Conservation (phyloP, 2,329 filamentous ascomycete genomes). For the Sodiomyces alkalinus region DNA sequence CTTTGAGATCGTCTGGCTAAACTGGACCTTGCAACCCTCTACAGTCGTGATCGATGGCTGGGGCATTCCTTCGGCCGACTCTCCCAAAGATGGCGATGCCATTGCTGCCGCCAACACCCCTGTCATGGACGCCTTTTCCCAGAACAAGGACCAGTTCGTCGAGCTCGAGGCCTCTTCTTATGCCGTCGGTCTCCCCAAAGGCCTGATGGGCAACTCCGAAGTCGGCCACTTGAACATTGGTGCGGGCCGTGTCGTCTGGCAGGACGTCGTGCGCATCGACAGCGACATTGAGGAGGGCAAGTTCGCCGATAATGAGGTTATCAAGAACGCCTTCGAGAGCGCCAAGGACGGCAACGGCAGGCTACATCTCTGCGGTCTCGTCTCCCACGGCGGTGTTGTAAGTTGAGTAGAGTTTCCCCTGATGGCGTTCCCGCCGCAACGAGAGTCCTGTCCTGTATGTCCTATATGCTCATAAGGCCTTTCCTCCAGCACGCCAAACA, state of each 20-base stretch:
- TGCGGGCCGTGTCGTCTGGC: conserved; percentile 94
- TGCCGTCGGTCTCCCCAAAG: conserved; percentile 88
- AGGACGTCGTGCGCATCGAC: conserved; percentile 94
- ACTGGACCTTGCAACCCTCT: conserved; percentile 32
- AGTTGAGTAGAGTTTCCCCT: conserved; percentile 17
- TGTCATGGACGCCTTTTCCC: conserved; percentile 83
- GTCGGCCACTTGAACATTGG: conserved; percentile 98
- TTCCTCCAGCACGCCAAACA: conserved; percentile 68
- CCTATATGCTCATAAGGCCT: neutral
- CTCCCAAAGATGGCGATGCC: conserved; percentile 81
- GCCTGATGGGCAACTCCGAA: conserved; percentile 97
- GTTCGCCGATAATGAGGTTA: conserved; percentile 58
- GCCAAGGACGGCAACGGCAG: conserved; percentile 83
- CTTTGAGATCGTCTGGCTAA: conserved; percentile 45
- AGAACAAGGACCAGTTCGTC: conserved; percentile 70
- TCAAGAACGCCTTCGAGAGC: conserved; percentile 60
- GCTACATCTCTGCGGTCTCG: conserved; percentile 79
- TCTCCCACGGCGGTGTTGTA: conserved; percentile 88
- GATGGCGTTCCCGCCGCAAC: no score
- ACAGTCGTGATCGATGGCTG: conserved; percentile 97
- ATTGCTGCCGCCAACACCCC: conserved; percentile 89
- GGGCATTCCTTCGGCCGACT: conserved; percentile 71
- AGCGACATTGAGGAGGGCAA: conserved; percentile 77
- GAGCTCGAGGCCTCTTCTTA: conserved; percentile 92
- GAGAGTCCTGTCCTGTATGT: neutral